Evolutionary conservation across 352 stramenopile genomes (phyloP).

Genomic region (Globisporangium emineosum): DNA sequence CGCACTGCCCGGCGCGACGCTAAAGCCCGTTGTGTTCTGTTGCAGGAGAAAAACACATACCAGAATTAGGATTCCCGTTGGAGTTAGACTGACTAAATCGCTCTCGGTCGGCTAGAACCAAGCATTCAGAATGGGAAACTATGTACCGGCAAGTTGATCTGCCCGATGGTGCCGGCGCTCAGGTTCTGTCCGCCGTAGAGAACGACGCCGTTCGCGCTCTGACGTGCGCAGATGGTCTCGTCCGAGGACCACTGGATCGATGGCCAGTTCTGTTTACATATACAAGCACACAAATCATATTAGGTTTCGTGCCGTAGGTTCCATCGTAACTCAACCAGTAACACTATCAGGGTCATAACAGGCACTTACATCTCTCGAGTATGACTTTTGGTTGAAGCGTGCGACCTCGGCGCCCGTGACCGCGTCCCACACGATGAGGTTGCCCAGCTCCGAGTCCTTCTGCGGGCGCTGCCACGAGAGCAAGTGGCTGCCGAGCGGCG

Average conservation of each 20-base stretch:
- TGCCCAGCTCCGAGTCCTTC: slow-evolving; percentile 67
- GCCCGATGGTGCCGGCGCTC: slow-evolving; percentile 49
- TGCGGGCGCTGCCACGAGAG: slow-evolving; percentile 86
- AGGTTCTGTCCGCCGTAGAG: slow-evolving; percentile 75
- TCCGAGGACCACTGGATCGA: slow-evolving; percentile 90
- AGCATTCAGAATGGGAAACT: background rate
- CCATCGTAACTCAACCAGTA: background rate
- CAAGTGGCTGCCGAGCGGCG: slow-evolving; percentile 75
- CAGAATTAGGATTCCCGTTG: background rate
- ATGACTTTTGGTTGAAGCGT: slow-evolving; percentile 86
- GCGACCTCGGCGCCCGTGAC: slow-evolving; percentile 50
- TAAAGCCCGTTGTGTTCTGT: slow-evolving; percentile 81
- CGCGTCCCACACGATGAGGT: slow-evolving; percentile 83
- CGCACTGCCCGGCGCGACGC: slow-evolving; percentile 66
- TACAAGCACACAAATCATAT: background rate
- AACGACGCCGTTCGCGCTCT: slow-evolving; percentile 73
- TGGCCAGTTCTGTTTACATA: slow-evolving; percentile 72
- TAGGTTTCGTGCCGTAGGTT: background rate
- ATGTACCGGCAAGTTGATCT: slow-evolving; percentile 70
- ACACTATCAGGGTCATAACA: background rate
- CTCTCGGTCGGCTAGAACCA: background rate
- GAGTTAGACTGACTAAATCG: background rate
- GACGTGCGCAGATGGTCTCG: slow-evolving; percentile 80
- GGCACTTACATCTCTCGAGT: slow-evolving; percentile 66
- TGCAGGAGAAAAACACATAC: background rate